Percentiles rank a stretch among this genome's conserved stretches.
Conservation (phyloP, 2,329 filamentous ascomycete species). For the Ilyonectria destructans region DNA sequence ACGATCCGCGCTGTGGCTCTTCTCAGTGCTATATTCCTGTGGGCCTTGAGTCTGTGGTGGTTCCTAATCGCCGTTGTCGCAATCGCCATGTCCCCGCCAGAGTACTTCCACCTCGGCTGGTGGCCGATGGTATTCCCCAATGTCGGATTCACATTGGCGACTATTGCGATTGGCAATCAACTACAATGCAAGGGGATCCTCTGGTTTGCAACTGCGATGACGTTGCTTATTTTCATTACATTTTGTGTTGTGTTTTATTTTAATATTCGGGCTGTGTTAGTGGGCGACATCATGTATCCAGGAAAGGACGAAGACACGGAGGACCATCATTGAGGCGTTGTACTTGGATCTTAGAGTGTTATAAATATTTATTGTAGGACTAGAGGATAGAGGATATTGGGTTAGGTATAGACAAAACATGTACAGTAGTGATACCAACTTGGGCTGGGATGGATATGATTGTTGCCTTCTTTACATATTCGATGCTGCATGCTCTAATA, state of each 20-base stretch:
- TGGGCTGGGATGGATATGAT: not conserved
- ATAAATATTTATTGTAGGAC: conserved; percentile 4
- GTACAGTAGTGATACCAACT: not conserved
- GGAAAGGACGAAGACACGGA: conserved; percentile 70
- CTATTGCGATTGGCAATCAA: conserved; percentile 68
- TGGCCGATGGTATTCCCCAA: conserved; percentile 78
- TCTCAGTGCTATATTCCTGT: conserved; percentile 72
- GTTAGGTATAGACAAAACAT: conserved; percentile 27
- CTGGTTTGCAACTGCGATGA: conserved; percentile 68
- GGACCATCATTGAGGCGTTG: conserved; percentile 56
- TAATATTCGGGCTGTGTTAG: conserved; percentile 63
- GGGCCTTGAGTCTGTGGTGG: conserved; percentile 75
- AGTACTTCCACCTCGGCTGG: conserved; percentile 74
- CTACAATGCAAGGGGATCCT: conserved; percentile 62
- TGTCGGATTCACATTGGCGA: conserved; percentile 72
- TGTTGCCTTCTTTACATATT: not conserved
- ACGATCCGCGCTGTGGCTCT: conserved; percentile 65
- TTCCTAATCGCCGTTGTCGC: conserved; percentile 61
- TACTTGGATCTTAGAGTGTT: not conserved
- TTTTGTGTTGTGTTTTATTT: conserved; percentile 62
- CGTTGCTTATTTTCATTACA: conserved; percentile 61
- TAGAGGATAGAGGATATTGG: conserved; percentile 1
- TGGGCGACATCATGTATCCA: conserved; percentile 71
- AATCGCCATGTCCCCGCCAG: conserved; percentile 57
- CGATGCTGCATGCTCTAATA: too few relatives aligned